phyloP scores from a whole-genome alignment of 1,284 basidiomycete species.

The Cutaneotrichosporon cutaneum region DNA sequence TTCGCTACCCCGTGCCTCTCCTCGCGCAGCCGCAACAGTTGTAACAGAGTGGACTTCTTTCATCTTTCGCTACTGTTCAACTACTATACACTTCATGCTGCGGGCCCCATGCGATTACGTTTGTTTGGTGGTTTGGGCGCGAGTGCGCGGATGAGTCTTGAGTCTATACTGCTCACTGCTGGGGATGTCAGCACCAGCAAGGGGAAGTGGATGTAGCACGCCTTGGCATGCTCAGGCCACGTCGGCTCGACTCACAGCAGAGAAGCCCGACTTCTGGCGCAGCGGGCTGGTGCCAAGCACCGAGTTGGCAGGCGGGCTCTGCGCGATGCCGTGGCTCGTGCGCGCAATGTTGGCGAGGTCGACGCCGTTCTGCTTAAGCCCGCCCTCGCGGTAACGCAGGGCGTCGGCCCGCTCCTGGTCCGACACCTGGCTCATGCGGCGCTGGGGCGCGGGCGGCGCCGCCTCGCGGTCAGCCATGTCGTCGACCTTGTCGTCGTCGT shows the following conservation, averaged over 20 bases:
- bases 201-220: background rate
- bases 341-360: conserved; percentile 76
- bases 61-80: conserved; percentile 8
- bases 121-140: conserved; percentile 54
- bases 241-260: conserved; percentile 22
- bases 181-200: background rate
- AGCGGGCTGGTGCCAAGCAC: conserved; percentile 53
- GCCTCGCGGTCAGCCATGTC: conserved; percentile 19
- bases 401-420: conserved; percentile 64
- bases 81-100: conserved; percentile 6
- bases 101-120: conserved; percentile 60
- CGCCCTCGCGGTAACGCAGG: conserved; percentile 45
- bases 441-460: conserved; percentile 30
- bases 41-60: background rate
- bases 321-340: conserved; percentile 70
- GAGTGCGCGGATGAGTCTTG: background rate
- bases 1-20: too few species aligned
- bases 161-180: background rate
- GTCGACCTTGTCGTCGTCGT: conserved; percentile 10
- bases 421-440: conserved; percentile 54
- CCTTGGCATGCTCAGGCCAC: background rate
- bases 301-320: conserved; percentile 57
- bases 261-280: conserved; percentile 42
- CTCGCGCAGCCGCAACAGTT: too few species aligned
- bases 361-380: conserved; percentile 53